Evolutionary conservation across 768 basidiomycete genomes (phyloP), one percentile per base, ranked within the genome.

Genomic region (Mycena amicta): DNA sequence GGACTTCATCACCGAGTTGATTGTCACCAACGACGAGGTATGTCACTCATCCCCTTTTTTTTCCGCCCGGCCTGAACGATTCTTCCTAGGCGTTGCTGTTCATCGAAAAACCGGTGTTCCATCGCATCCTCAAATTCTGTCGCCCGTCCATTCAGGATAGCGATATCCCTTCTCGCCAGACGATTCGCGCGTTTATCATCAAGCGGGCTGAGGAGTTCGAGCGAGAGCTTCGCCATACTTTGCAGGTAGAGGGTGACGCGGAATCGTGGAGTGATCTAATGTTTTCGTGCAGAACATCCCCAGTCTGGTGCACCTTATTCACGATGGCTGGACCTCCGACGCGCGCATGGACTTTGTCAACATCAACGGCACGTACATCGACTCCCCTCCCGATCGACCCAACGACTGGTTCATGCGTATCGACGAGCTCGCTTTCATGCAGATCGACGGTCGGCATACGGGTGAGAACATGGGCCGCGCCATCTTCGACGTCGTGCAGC

Each of bases 241-340:
- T 56, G 23, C 5, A 50, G 33, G 55, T 56, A 39, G 33, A 37
- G 33, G 18, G 50, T 30, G n/a, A 8, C 43, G 26, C 3, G 5
- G 16, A 25, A 29, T 16, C 26, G 37, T 4, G n/a, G n/a, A n/a
- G n/a, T n/a, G n/a, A 5, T 28, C 12, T 22, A 22, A 47, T 43
- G 28, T 18, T 3, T 28, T 27, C 18, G 11, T 29, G 40, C 33
- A 40, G 6, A 16, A 46, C 31, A 20, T 11, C 4, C 33, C 43
- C 6, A 31, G 31, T 2, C 13, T 46, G 5, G 41, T 58, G 16
- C 60, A 41, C 15, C 37, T 61, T 6, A 67, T 61, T 0, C 65
- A 66, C 20, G 60, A 67, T 54, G 49, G 47, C 12, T 59, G 66
- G 65, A 62, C 43, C 33, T 66, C 60, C 2, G 55, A 61, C 13